These are phyloP conservation scores for Botrytis fragariae DNA, from an alignment of 2,329 filamentous ascomycete genomes.

Conservation along the genomic window DNA sequence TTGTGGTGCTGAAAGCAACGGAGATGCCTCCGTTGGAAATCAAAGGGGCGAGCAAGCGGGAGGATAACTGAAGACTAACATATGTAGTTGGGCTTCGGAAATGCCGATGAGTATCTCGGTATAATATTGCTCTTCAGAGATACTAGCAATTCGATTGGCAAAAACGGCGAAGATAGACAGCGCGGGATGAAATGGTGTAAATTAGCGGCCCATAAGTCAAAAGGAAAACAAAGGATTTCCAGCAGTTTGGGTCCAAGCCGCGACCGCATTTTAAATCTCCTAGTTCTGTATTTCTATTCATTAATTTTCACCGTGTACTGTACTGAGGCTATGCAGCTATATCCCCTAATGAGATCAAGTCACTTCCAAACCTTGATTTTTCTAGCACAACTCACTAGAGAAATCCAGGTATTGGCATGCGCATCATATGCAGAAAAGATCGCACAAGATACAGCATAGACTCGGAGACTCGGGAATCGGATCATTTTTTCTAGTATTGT, in stretches of 20 bases:
- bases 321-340: not conserved
- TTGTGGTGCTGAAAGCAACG: not conserved
- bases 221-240: not conserved
- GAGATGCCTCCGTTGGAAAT: not conserved
- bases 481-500: not conserved
- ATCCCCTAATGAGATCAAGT: not conserved
- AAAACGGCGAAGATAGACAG: not conserved
- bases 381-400: not conserved
- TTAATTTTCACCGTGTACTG: not conserved
- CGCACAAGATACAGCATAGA: not conserved
- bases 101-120: not conserved
- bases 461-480: constrained; percentile 15
- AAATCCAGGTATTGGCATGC: not conserved
- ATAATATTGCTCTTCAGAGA: not conserved
- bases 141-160: not conserved
- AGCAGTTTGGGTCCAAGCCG: not conserved
- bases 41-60: not conserved
- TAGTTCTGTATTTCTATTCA: not conserved
- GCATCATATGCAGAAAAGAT: not conserved
- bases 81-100: not conserved
- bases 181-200: not conserved
- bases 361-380: not conserved
- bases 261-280: constrained; percentile 10
- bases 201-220: not conserved
- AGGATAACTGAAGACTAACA: not conserved